A percentile compares a stretch with the other conserved stretches of the same genome.
Conservation (phyloP, 305 asterid genomes). For the Solanum chacoense region DNA sequence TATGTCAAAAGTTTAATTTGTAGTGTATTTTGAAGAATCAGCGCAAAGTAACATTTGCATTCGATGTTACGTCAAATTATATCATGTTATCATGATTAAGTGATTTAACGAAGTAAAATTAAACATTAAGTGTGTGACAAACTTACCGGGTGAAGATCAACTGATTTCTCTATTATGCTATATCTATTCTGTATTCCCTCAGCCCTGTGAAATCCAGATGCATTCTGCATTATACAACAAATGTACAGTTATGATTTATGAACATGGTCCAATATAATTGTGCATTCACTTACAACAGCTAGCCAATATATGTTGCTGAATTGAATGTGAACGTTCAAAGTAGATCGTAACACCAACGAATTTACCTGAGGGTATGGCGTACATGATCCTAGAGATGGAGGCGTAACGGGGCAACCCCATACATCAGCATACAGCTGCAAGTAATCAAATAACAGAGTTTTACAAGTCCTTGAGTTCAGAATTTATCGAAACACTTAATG, state of each 20-base stretch:
- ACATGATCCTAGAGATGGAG: constrained; percentile 17
- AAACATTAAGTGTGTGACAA: neutral
- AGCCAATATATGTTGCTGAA: neutral
- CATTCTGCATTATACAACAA: constrained; percentile 15
- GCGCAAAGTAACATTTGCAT: accelerated
- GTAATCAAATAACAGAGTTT: neutral
- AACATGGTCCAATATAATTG: neutral
- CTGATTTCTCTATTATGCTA: constrained; percentile 8
- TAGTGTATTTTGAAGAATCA: neutral
- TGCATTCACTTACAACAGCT: neutral
- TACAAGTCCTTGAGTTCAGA: neutral
- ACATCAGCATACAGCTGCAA: constrained; percentile 36
- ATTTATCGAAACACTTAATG: neutral
- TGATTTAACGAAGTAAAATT: neutral
- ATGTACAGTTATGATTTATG: neutral
- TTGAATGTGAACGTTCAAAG: neutral
- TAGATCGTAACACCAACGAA: neutral
- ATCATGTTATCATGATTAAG: neutral
- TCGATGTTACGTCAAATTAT: neutral
- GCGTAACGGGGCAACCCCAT: constrained; percentile 45
- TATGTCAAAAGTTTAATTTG: neutral
- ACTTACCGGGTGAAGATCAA: constrained; percentile 29
- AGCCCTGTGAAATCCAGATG: constrained; percentile 2
- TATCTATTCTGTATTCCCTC: constrained; percentile 12
- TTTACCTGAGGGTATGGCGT: constrained; percentile 23